A percentile compares a stretch with the other conserved stretches of the same genome.
phyloP scores from a whole-genome alignment of 768 basidiomycete species.

The Lyophyllum decastes region DNA sequence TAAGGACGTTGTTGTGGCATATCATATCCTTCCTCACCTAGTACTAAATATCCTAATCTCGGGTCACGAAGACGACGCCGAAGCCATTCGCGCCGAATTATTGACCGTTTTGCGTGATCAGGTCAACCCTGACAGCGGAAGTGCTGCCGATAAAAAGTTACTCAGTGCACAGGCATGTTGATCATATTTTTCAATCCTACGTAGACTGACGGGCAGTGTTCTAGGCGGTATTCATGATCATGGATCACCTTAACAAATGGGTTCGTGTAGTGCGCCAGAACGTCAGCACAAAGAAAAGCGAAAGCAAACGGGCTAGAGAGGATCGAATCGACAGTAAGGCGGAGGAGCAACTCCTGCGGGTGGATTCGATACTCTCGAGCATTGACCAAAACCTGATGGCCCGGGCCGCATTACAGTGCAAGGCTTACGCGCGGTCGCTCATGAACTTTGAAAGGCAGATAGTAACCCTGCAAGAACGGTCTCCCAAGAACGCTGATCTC shows the following conservation, averaged over 20 bases:
- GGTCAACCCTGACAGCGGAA: conserved; percentile 58
- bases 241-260: conserved; percentile 95
- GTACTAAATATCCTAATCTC: conserved; percentile 84
- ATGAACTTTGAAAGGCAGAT: conserved; percentile 95
- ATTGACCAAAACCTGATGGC: conserved; percentile 91
- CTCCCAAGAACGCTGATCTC: conserved; percentile 47
- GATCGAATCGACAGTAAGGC: conserved; percentile 36
- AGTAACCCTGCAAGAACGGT: conserved; percentile 45
- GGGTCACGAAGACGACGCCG: conserved; percentile 60
- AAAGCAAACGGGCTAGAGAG: conserved; percentile 49
- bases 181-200: background rate
- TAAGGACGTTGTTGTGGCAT: conserved; percentile 94
- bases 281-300: conserved; percentile 46
- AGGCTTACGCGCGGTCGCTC: conserved; percentile 89
- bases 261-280: conserved; percentile 76
- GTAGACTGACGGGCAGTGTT: background rate
- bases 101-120: conserved; percentile 86
- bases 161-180: conserved; percentile 87
- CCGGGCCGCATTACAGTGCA: conserved; percentile 91
- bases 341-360: conserved; percentile 62
- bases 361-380: conserved; percentile 81
- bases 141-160: conserved; percentile 76
- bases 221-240: conserved; percentile 89
- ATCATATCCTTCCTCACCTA: conserved; percentile 88
- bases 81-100: conserved; percentile 75